Evolutionary conservation across 169 alveolate species (phyloP).

Genomic region (Perkinsus olseni): DNA sequence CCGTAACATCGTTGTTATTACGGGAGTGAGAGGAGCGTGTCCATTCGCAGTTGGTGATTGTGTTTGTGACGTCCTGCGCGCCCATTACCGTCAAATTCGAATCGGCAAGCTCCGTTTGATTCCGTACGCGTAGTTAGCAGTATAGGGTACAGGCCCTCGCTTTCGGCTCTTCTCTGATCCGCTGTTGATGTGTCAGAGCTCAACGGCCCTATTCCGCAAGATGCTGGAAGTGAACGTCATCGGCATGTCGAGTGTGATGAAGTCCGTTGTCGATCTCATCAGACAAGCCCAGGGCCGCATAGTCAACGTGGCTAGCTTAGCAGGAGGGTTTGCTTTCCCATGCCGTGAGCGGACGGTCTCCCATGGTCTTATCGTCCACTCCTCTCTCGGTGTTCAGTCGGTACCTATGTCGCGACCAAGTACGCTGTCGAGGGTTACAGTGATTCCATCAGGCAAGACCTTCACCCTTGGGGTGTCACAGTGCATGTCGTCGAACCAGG

Average conservation of each 20-base stretch:
- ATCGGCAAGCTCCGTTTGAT: no score
- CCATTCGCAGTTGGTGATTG: no score
- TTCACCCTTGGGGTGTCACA: neutral
- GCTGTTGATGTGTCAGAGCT: neutral
- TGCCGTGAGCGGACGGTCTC: neutral
- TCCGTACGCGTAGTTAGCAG: no score
- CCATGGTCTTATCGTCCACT: neutral
- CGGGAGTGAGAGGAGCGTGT: no score
- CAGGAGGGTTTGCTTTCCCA: neutral
- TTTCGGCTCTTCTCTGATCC: neutral
- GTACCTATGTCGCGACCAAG: neutral
- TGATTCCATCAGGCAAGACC: neutral
- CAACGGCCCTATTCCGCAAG: neutral
- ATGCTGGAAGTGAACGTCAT: neutral
- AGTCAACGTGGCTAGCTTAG: neutral
- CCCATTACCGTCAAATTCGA: no score
- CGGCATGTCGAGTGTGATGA: neutral
- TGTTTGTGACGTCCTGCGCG: no score
- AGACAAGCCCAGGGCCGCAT: neutral
- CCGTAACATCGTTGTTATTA: no score
- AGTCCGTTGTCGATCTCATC: neutral
- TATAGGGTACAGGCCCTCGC: no score
- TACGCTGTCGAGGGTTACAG: neutral
- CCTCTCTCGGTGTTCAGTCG: neutral
- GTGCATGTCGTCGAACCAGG: neutral